phyloP scores from a whole-genome alignment of 2,329 filamentous ascomycete species.

The Cercospora zeina region DNA sequence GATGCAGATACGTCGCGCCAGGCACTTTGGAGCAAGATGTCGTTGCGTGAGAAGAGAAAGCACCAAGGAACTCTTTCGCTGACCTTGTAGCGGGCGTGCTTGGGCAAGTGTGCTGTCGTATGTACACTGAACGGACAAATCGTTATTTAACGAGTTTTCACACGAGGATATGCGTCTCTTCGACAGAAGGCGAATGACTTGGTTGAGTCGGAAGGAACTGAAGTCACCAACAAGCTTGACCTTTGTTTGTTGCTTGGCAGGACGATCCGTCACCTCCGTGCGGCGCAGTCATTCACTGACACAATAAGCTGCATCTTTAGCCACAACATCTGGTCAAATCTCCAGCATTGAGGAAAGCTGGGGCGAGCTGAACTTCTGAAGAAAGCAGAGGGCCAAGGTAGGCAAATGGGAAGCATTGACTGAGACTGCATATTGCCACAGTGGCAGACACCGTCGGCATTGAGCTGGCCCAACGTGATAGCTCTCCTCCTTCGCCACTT shows the following conservation, averaged over 20 bases:
- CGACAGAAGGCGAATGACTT: not conserved
- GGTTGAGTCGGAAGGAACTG: not conserved
- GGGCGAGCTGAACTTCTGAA: not conserved
- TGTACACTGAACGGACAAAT: not conserved
- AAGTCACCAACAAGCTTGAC: not conserved
- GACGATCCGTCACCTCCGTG: not conserved
- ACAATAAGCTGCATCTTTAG: not conserved
- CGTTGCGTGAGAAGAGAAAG: not conserved
- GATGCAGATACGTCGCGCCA: not conserved
- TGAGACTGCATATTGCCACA: not conserved
- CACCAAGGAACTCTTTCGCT: not conserved
- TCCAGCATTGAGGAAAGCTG: not conserved
- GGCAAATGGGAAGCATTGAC: not conserved
- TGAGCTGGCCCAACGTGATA: not conserved
- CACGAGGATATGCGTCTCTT: not conserved
- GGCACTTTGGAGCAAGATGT: not conserved
- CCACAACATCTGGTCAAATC: not conserved
- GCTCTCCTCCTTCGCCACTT: not conserved
- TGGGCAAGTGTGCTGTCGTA: not conserved
- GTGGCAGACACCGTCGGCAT: not conserved
- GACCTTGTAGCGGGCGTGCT: not conserved
- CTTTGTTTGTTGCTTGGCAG: constrained; percentile 5
- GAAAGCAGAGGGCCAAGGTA: not conserved
- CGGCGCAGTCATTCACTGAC: not conserved
- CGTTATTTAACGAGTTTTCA: not conserved